Evolutionary conservation across 2,329 filamentous ascomycete genomes (phyloP).

Genomic region (Trichoderma aggressivum): DNA sequence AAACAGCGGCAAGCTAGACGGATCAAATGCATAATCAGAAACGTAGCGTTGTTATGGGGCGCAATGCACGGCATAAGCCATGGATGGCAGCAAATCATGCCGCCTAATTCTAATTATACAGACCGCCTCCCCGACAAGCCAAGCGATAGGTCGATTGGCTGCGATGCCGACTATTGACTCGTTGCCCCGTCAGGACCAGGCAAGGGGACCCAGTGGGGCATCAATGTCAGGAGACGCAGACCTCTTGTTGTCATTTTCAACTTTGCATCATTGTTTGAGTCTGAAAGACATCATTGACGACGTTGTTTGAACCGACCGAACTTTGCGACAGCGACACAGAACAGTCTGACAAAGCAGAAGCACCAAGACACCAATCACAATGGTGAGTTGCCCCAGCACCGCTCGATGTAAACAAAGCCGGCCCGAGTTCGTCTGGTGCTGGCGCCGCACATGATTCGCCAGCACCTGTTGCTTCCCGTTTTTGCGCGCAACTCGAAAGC

Average conservation of each 20-base stretch:
- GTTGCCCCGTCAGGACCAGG: slow-evolving; percentile 17
- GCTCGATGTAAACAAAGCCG: slow-evolving; percentile 19
- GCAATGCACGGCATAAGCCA: slow-evolving; percentile 4
- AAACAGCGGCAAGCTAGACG: neutral
- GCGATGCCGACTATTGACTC: slow-evolving; percentile 12
- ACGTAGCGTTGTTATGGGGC: neutral
- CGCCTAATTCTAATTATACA: slow-evolving; percentile 5
- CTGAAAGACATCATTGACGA: slow-evolving; percentile 21
- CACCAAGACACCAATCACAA: slow-evolving; percentile 13
- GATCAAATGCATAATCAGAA: neutral
- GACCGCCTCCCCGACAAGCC: slow-evolving; percentile 17
- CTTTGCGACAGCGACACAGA: neutral
- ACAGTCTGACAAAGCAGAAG: neutral
- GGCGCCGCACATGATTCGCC: slow-evolving; percentile 16
- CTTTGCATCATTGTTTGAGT: slow-evolving; percentile 14
- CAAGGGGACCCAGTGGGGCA: slow-evolving; percentile 18
- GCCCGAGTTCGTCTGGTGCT: neutral
- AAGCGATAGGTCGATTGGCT: slow-evolving; percentile 11
- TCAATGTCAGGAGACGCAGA: slow-evolving; percentile 15
- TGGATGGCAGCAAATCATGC: neutral
- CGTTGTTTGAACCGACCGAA: slow-evolving; percentile 7
- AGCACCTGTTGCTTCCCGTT: slow-evolving; percentile 5
- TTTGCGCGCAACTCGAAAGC: slow-evolving; percentile 6
- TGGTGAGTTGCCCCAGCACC: slow-evolving; percentile 22
- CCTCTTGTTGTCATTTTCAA: slow-evolving; percentile 20